Percentiles rank a stretch among this genome's conserved stretches.
Evolutionary conservation across 345 rosid genomes (phyloP).

Genomic region (Populus ilicifolia): DNA sequence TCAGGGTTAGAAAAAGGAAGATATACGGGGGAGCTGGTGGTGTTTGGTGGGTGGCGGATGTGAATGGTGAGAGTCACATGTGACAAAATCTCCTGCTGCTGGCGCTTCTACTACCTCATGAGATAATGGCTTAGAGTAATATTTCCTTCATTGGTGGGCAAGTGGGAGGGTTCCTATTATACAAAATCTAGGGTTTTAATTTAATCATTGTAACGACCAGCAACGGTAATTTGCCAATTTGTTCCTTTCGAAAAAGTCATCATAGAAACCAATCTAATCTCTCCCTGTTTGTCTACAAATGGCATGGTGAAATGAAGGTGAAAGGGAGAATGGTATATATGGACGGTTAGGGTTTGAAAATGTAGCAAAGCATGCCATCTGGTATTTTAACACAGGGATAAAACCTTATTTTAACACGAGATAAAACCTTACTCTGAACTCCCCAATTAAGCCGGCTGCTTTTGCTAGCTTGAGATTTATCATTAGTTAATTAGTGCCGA

Average conservation of each 20-base stretch:
- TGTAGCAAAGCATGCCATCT: not conserved
- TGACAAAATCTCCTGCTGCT: slow-evolving; percentile 23
- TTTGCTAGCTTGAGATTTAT: too few species aligned
- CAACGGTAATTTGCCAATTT: not conserved
- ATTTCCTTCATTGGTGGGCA: not conserved
- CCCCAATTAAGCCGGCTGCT: too few species aligned
- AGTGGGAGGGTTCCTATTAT: not conserved
- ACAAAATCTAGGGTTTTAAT: not conserved
- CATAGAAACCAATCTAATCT: not conserved
- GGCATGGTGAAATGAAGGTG: not conserved
- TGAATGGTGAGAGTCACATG: slow-evolving; percentile 16
- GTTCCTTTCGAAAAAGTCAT: not conserved
- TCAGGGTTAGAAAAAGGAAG: not conserved
- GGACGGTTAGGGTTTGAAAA: not conserved
- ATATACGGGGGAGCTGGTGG: not conserved
- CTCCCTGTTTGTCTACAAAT: not conserved
- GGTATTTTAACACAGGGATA: not conserved
- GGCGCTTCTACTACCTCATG: slow-evolving; percentile 47
- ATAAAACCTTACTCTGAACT: not conserved
- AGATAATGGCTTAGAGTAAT: slow-evolving; percentile 16
- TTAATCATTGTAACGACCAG: not conserved
- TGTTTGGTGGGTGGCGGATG: slow-evolving; percentile 7
- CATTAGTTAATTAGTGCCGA: too few species aligned
- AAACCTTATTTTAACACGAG: not conserved
- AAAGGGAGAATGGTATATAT: not conserved